Percentiles rank a stretch among this genome's conserved stretches.
These are phyloP conservation scores for Termitomyces sp. DNA, from an alignment of 768 basidiomycete genomes.

Conservation along the genomic window DNA sequence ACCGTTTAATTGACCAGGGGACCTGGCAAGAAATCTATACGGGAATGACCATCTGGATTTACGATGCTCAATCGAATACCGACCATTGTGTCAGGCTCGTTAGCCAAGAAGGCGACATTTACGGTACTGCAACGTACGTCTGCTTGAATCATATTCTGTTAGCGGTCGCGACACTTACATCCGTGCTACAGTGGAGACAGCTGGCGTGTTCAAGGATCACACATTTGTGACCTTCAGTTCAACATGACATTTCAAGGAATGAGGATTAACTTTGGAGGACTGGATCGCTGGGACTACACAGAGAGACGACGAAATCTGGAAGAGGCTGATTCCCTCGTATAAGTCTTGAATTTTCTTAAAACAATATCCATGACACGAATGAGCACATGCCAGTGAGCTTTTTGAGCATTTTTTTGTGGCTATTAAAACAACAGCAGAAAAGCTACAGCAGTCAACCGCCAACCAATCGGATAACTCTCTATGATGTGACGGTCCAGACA, in stretches of 20 bases:
- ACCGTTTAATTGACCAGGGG: constrained; percentile 56
- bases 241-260: constrained; percentile 56
- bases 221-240: constrained; percentile 71
- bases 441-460: constrained; percentile 12
- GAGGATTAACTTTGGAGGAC: constrained; percentile 72
- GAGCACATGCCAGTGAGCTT: constrained; percentile 15
- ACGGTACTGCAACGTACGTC: constrained; percentile 77
- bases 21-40: constrained; percentile 74
- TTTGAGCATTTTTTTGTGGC: constrained; percentile 25
- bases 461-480: constrained; percentile 28
- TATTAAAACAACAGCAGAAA: constrained; percentile 18
- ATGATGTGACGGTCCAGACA: constrained; percentile 83
- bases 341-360: neutral
- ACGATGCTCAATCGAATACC: constrained; percentile 59
- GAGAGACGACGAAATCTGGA: constrained; percentile 62
- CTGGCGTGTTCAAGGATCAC: constrained; percentile 70
- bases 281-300: constrained; percentile 66
- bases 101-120: constrained; percentile 54
- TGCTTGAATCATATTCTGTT: neutral
- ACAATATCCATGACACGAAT: neutral
- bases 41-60: constrained; percentile 72
- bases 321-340: constrained; percentile 35
- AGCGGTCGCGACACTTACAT: neutral
- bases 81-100: constrained; percentile 71
- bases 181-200: constrained; percentile 60